Percentiles rank a stretch among this genome's conserved stretches.
These are phyloP conservation scores for Sherardia arvensis DNA, from an alignment of 257 asterid species.

Conservation along the genomic window DNA sequence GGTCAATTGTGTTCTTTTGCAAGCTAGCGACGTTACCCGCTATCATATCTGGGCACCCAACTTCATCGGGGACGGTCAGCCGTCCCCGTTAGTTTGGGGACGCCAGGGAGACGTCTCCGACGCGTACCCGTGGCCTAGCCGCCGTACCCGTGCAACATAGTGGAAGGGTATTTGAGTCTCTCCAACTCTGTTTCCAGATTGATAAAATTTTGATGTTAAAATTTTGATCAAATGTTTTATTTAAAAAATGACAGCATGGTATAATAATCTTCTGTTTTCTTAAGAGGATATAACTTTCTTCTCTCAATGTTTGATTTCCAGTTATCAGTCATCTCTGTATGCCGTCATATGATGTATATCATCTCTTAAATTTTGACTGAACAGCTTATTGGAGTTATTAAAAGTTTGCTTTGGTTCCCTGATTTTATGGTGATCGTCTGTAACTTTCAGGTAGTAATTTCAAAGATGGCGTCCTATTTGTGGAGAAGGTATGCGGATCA, in stretches of 20 bases:
- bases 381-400: neutral
- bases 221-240: too few relatives aligned
- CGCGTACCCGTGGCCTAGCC: too few relatives aligned
- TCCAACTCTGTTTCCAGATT: neutral
- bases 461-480: slow-evolving; percentile 50
- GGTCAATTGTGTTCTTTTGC: too few relatives aligned
- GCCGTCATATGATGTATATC: neutral
- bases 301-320: neutral
- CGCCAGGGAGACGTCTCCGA: too few relatives aligned
- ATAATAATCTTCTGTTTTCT: too few relatives aligned
- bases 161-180: neutral
- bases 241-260: too few relatives aligned
- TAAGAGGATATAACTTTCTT: neutral
- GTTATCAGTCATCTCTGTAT: neutral
- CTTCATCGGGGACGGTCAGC: too few relatives aligned
- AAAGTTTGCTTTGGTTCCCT: neutral
- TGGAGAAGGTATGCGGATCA: slow-evolving; percentile 90
- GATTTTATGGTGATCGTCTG: neutral
- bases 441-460: slow-evolving; percentile 7
- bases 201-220: neutral
- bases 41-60: too few relatives aligned
- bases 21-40: too few relatives aligned
- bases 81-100: too few relatives aligned
- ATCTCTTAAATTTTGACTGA: neutral
- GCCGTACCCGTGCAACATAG: too few relatives aligned